Percentiles rank a stretch among this genome's conserved stretches.
These are phyloP conservation scores for Adiantum capillusveneris DNA, from an alignment of 75 land plant genomes.

Conservation along the genomic window DNA sequence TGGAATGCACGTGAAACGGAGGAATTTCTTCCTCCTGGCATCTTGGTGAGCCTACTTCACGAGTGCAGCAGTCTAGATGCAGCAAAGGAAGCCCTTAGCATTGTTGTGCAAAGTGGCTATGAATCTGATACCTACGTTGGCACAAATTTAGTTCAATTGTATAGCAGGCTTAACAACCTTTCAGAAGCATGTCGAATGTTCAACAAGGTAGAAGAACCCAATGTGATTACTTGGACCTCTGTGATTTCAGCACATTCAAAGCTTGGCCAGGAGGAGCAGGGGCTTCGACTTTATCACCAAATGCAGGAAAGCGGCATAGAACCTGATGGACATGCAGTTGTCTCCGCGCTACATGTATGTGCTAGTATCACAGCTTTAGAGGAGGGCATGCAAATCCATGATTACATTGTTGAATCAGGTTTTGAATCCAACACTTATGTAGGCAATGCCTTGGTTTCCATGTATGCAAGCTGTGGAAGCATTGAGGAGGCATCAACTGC, in stretches of 20 bases:
- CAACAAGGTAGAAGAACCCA: constrained; percentile 14
- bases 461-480: constrained; percentile 14
- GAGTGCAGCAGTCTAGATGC: too few relatives aligned
- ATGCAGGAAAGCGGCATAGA: constrained; percentile 21
- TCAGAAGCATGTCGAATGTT: constrained; percentile 19
- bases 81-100: too few relatives aligned
- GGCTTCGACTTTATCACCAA: constrained; percentile 7
- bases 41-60: too few relatives aligned
- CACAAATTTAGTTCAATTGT: constrained; percentile 28
- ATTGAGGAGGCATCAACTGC: not conserved
- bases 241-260: constrained; percentile 29
- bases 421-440: not conserved
- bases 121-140: constrained; percentile 13
- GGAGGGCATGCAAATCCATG: not conserved
- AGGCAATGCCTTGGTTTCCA: constrained; percentile 14
- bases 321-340: constrained; percentile 27
- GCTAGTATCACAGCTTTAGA: constrained; percentile 3
- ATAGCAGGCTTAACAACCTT: constrained; percentile 25
- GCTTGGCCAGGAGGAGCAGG: constrained; percentile 29
- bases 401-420: not conserved
- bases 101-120: constrained; percentile 11
- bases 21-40: too few relatives aligned
- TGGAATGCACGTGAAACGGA: too few relatives aligned
- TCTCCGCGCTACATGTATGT: constrained; percentile 27
- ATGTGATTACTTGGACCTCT: constrained; percentile 20